These are phyloP conservation scores for Solanum lycopersicoides DNA, from an alignment of 257 asterid species.

Conservation along the genomic window DNA sequence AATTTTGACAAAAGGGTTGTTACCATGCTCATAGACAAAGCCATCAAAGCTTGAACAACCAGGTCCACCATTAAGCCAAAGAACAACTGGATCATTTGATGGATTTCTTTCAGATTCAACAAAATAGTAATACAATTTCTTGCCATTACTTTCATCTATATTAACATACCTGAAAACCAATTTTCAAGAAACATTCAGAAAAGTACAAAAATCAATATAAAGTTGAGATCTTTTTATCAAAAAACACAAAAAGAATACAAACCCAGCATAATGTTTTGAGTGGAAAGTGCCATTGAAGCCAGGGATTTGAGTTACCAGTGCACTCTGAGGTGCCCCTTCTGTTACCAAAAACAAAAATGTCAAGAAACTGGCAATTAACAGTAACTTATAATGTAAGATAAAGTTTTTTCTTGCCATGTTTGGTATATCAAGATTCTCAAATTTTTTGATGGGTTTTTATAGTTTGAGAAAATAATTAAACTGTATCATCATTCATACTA, in stretches of 20 bases:
- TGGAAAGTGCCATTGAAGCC: slow-evolving; percentile 66
- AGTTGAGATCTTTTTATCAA: not conserved
- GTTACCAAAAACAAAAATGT: slow-evolving; percentile 4
- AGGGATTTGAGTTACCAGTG: slow-evolving; percentile 51
- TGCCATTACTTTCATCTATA: slow-evolving; percentile 53
- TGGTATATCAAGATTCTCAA: not conserved
- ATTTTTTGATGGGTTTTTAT: not conserved
- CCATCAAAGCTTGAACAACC: slow-evolving; percentile 99
- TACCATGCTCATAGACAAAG: slow-evolving; percentile 92
- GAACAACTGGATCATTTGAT: slow-evolving; percentile 70
- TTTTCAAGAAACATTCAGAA: not conserved
- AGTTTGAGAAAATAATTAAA: not conserved
- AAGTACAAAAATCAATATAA: not conserved
- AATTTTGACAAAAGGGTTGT: not conserved
- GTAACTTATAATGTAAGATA: not conserved
- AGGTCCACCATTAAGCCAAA: slow-evolving; percentile 99
- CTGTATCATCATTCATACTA: not conserved
- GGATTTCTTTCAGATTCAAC: slow-evolving; percentile 78
- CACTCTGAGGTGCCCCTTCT: slow-evolving; percentile 54
- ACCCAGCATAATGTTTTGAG: slow-evolving; percentile 96
- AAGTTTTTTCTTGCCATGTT: not conserved
- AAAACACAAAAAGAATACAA: not conserved
- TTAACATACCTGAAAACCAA: slow-evolving; percentile 54
- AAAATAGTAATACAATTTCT: slow-evolving; percentile 70
- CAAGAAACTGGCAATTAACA: not conserved